Conservation (phyloP, 169 alveolate species). For the Eimeria acervulina region DNA sequence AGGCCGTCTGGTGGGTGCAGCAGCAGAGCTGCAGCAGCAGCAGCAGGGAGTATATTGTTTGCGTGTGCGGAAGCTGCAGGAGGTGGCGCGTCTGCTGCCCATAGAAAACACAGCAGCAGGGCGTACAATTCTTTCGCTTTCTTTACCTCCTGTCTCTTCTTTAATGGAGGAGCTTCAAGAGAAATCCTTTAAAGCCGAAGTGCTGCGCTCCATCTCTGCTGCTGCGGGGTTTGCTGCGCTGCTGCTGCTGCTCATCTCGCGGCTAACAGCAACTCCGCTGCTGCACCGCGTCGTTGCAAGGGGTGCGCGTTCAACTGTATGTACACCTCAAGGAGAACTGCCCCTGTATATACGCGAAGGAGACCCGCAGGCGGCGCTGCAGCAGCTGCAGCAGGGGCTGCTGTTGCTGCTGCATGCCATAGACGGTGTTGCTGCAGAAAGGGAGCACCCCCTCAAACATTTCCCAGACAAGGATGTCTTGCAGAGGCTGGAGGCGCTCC, state of each 20-base stretch:
- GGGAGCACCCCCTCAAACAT: conserved; percentile 10
- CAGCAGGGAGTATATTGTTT: conserved; percentile 57
- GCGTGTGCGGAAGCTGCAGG: conserved; percentile 34
- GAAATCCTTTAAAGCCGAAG: not conserved
- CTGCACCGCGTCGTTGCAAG: not conserved
- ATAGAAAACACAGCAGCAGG: conserved; percentile 43
- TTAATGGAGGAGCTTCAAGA: not conserved
- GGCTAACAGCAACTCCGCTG: conserved; percentile 33
- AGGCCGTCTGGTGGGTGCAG: conserved; percentile 41
- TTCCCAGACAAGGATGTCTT: not conserved
- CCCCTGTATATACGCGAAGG: conserved; percentile 47
- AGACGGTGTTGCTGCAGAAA: conserved; percentile 19
- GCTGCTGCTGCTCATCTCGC: conserved; percentile 62
- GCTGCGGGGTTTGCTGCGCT: conserved; percentile 48
- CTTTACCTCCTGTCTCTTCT: conserved; percentile 7
- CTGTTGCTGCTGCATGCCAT: conserved; percentile 60
- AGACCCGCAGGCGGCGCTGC: conserved; percentile 23
- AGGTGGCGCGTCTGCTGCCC: conserved; percentile 42
- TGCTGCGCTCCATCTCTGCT: not conserved
- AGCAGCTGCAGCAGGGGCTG: conserved; percentile 56
- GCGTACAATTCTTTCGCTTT: conserved; percentile 9
- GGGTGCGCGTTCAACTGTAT: conserved; percentile 59
- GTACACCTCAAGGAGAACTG: conserved; percentile 61
- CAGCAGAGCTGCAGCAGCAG: conserved; percentile 69
- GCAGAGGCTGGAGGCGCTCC: conserved; percentile 52